A percentile compares a stretch with the other conserved stretches of the same genome.
phyloP scores from a whole-genome alignment of 2,329 filamentous ascomycete genomes.

The Nigrospora osmanthi region DNA sequence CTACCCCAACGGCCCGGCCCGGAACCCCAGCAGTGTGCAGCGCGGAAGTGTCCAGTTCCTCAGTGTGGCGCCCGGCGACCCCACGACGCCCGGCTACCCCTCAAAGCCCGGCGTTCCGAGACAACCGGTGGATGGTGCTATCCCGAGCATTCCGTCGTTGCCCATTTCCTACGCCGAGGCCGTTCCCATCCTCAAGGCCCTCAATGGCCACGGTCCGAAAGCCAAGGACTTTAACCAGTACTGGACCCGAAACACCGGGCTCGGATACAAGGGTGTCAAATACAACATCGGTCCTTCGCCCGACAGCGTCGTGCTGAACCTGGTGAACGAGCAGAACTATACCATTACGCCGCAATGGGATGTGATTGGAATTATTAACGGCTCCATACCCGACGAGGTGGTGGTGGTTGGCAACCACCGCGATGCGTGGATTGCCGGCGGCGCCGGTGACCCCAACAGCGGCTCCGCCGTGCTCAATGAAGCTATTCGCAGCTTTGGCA shows the following conservation, averaged over 20 bases:
- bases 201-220: slow-evolving; percentile 82
- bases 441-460: slow-evolving; percentile 74
- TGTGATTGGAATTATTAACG: slow-evolving; percentile 87
- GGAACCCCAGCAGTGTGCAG: slow-evolving; percentile 84
- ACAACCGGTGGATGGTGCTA: slow-evolving; percentile 58
- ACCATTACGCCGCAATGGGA: slow-evolving; percentile 80
- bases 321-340: slow-evolving; percentile 75
- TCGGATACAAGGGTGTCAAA: slow-evolving; percentile 71
- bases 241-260: slow-evolving; percentile 64
- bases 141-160: slow-evolving; percentile 80
- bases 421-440: slow-evolving; percentile 82
- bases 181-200: slow-evolving; percentile 75
- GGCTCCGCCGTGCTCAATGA: slow-evolving; percentile 76
- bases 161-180: slow-evolving; percentile 87
- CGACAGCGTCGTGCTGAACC: slow-evolving; percentile 60
- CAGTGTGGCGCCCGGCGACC: slow-evolving; percentile 63
- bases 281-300: slow-evolving; percentile 84
- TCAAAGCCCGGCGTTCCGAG: slow-evolving; percentile 85
- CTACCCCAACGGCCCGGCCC: slow-evolving; percentile 81
- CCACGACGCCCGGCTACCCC: slow-evolving; percentile 88
- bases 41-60: slow-evolving; percentile 80
- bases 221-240: slow-evolving; percentile 63
- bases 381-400: slow-evolving; percentile 75
- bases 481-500: slow-evolving; percentile 65
- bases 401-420: slow-evolving; percentile 88